A percentile compares a stretch with the other conserved stretches of the same genome.
Evolutionary conservation across 805 yeast genomes (phyloP).

Genomic region (Zygosaccharomyces lentus): DNA sequence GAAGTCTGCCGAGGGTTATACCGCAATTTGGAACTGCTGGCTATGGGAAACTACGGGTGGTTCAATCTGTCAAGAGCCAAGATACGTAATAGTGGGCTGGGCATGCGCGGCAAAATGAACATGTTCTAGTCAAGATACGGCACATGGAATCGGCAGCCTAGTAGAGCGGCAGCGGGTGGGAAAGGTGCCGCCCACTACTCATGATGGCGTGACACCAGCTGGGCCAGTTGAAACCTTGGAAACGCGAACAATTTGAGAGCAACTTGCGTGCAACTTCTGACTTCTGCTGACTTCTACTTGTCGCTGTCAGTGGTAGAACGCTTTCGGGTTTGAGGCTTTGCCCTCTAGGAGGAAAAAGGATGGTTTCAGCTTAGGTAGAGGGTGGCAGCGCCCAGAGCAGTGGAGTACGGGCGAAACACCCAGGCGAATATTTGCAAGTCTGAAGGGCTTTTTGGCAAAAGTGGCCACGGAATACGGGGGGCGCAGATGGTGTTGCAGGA

Average conservation of each 20-base stretch:
- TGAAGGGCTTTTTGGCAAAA: not conserved
- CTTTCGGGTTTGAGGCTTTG: not conserved
- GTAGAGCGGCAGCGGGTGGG: too few relatives aligned
- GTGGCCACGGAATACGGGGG: not conserved
- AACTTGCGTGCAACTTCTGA: not conserved
- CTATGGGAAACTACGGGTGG: not conserved
- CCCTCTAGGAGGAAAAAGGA: not conserved
- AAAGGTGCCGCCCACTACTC: too few relatives aligned
- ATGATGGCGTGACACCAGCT: too few relatives aligned
- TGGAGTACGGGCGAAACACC: not conserved
- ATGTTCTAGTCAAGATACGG: not conserved
- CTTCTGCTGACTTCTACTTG: too few relatives aligned
- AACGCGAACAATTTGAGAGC: not conserved
- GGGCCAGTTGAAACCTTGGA: too few relatives aligned
- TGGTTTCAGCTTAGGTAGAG: not conserved
- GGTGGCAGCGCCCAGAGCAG: not conserved
- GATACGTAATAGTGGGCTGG: too few relatives aligned
- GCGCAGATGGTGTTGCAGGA: not conserved
- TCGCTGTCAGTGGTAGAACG: too few relatives aligned
- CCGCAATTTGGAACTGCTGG: too few relatives aligned
- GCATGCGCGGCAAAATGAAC: not conserved
- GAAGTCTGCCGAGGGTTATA: too few relatives aligned
- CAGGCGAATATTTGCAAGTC: not conserved
- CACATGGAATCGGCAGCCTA: not conserved
- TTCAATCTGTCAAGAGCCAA: too few relatives aligned